Base-by-base conservation (phyloP, 1,139 yeast genomes). In the Debaryomyces sp. region DNA sequence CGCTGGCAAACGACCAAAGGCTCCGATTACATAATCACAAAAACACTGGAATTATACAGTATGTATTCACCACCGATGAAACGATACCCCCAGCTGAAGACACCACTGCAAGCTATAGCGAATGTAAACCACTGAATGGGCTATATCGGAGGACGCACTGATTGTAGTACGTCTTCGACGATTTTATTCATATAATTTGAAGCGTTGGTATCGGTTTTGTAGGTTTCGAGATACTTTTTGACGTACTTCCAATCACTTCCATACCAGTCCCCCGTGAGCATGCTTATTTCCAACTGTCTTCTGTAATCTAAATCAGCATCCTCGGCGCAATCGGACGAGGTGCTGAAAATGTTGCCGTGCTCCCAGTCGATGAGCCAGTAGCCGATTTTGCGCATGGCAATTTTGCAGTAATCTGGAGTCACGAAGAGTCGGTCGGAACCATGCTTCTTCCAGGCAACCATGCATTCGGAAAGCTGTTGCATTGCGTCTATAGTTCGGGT, bases 351-450 rank as follows among this genome's bases (percentile, higher is more conserved):
- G 6, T 50, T 50, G 46, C 62, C 63, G 24, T 59, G 56, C 47
- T 74, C 78, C 80, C 80, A 76, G 54, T 74, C 76, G 13, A 75
- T 75, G 30, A 73, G 59, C 80, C 80, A 76, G 62, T 75, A 75
- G 24, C 73, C 77, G n/a, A 76, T 62, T 50, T 69, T 70, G n/a
- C 75, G 59, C 52, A 67, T 63, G 2, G 80, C 76, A n/a, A 71
- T 58, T 53, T 75, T 75, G 43, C 70, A 71, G 39, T 58, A 60
- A 37, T 69, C 74, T 0, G 80, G 80, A 1, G 79, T 73, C 6
- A 73, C 71, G 49, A 58, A 75, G 22, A 64, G 50, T 18, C 50
- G 50, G 1, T 48, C 45, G 9, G 50, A 43, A 30, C 33, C 47
- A 22, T 41, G 42, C 41, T 54, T 51, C 32, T 56, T 59, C 72